Base-by-base conservation (phyloP, 2,329 filamentous ascomycete species). In the Macrophomina tecta region DNA sequence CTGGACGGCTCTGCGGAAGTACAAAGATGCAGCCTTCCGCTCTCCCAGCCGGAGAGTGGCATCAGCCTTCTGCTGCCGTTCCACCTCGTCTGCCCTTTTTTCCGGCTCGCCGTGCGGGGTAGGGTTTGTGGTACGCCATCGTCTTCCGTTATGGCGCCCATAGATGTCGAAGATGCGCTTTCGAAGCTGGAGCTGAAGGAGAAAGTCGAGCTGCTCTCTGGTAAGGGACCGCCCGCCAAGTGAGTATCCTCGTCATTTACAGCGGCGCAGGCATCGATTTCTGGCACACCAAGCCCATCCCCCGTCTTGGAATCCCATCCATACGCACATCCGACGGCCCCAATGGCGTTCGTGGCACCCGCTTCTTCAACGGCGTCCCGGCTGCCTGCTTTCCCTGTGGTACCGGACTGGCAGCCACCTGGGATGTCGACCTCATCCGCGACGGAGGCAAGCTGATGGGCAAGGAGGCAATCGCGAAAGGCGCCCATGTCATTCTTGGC, bases 331-430 rank as follows among this genome's bases (percentile, higher is more conserved):
- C 86, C 34, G 89, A 91, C 72, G 89, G 89, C 0, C 89, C 90
- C 45, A 91, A 91, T 72, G 89, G 89, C 49, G 85, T 89, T 46
- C 83, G 89, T 69, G 89, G 89, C 28, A 77, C 73, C 34, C 85
- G 84, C 58, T 91, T 90, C 81, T 89, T 90, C 75, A 86, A 88
- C 70, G 87, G 89, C 62, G 82, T 80, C 18, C 77, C 80, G 66
- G 91, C 91, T 36, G 91, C 91, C 23, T 87, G 92, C 65, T 91
- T 94, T 69, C 91, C 91, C 8, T 92, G 90, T 70, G 90, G 89
- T 63, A 89, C 92, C 68, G 91, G 90, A 0, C 83, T 94, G 9
- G 76, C 76, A 18, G 89, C 91, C 45, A 92, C 91, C 30, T 94
- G 90, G 89, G 90, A 94, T 73, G 87, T 85, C 49, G 83, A 88